Base-by-base conservation (phyloP, 1,284 basidiomycete genomes). In the Irpex sp. region DNA sequence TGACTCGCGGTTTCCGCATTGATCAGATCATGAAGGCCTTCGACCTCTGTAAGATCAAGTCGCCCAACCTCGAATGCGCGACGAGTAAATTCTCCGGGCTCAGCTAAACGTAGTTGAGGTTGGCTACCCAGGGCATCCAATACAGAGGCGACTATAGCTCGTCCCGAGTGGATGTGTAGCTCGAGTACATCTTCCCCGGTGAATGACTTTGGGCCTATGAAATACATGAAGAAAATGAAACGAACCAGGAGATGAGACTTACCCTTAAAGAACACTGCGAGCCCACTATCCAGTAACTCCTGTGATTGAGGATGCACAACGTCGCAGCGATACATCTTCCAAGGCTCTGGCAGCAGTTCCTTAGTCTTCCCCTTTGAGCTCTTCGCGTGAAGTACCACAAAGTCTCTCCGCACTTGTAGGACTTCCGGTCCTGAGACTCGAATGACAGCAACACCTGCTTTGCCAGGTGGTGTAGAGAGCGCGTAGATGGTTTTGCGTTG, bases 101-200 rank as follows among this genome's bases (percentile, higher is more conserved):
- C 87, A 0, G 94, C 94, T 4, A 88, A 88, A 6, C 94, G 84
- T 61, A 87, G 86, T 63, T 78, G 82, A 0, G 84, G 81, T 11
- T 93, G 66, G 58, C 70, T 71, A 0, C 87, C 83, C 5, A 95
- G 77, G 1, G 90, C 85, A 2, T 74, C 70, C 19, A 95, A 81
- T 8, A 93, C 78, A 2, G 90, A 85, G 2, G 86, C 76, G 64
- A 94, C 81, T 39, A 95, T 82, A 0, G 94, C 92, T 5, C 87
- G 81, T 0, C 93, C 92, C n/a, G 93, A 95, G 72, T 97, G 94
- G 33, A 93, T 77, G 73, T 97, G 94, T 39, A 97, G 75, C 72
- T 97, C 94, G 5, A 97, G 71, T n/a, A 89, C 87, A 54, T 90
- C 87, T 70, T 94, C 88, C 0, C 88, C 88, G 0, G 94, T 95